Base-by-base conservation (phyloP, 2,329 filamentous ascomycete genomes). In the Aureobasidium sp. region DNA sequence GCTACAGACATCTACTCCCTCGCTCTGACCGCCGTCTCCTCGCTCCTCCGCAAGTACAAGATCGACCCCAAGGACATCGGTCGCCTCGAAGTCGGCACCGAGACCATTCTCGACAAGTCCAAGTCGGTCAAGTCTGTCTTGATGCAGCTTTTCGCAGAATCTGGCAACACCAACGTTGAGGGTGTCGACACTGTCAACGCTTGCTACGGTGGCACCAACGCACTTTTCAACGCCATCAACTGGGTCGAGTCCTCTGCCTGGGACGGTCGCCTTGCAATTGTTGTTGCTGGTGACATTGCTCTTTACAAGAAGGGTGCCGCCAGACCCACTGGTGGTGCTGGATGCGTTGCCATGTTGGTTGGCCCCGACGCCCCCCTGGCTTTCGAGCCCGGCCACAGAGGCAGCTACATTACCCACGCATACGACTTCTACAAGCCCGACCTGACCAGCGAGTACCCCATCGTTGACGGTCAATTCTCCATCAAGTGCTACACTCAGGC, bases 401-500 rank as follows among this genome's bases (percentile, higher is more conserved):
- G 79, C 64, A 76, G 74, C 67, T 81, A 79, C 72, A 75, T 81
- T 68, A 77, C 71, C 65, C 79, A 81, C 69, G 76, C 74, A 36
- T 81, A 81, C 72, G 79, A 81, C 67, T 81, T 81, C 72, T 81
- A 81, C 76, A 81, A 81, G 77, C 76, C 79, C 60, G 79, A 81
- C 66, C 66, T 81, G 62, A 79, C 78, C 63, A 79, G 77, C 75
- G 79, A 81, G 68, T 81, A 81, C 69, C 79, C 79, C 34, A 71
- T 80, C 62, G 79, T 81, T n/a, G 78, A 81, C 66, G 79, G 79
- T 49, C 79, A 81, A 39, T 81, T 76, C 74, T 81, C 78, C 54
- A 74, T 80, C 66, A 74, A 76, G 68, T 81, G 79, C 76, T 81
- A 81, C 74, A 78, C 74, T 53, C 77, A 80, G 70, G 78, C 79